phyloP scores from a whole-genome alignment of 257 asterid genomes.

The Cynanchum wilfordii region DNA sequence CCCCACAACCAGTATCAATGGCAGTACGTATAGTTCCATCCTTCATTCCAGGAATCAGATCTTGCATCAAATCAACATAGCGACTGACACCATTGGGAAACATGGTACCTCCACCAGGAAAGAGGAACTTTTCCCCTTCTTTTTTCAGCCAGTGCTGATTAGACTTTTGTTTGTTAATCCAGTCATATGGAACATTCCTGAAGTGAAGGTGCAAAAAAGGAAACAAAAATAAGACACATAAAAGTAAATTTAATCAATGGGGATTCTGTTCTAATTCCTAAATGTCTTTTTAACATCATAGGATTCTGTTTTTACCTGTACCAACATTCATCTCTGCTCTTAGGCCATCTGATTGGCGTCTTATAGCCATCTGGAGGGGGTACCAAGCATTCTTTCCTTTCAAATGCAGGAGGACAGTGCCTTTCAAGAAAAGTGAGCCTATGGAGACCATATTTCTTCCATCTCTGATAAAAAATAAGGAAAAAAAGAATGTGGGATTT shows the following conservation, averaged over 20 bases:
- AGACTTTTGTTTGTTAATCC: constrained; percentile 94
- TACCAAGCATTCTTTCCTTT: constrained; percentile 71
- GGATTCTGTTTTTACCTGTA: constrained; percentile 50
- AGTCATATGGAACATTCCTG: constrained; percentile 94
- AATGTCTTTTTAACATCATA: neutral
- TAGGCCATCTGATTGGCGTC: constrained; percentile 82
- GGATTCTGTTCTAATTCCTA: no score
- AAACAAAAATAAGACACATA: constrained; percentile 2
- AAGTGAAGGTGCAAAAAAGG: neutral
- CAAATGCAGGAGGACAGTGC: constrained; percentile 81
- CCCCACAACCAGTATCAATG: constrained; percentile 99
- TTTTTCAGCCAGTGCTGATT: constrained; percentile 94
- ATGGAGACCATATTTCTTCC: constrained; percentile 59
- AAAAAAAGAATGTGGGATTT: constrained; percentile 7
- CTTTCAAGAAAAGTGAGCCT: constrained; percentile 72
- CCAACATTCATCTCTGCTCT: constrained; percentile 83
- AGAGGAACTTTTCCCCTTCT: constrained; percentile 89
- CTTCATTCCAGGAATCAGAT: constrained; percentile 85
- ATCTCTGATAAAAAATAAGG: constrained; percentile 46
- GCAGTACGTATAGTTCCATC: constrained; percentile 90
- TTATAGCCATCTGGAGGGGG: constrained; percentile 90
- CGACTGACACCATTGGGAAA: constrained; percentile 86
- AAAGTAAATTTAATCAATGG: neutral
- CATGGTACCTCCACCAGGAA: constrained; percentile 99
- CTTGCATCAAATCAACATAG: constrained; percentile 79